phyloP scores from a whole-genome alignment of 2,329 filamentous ascomycete genomes.

The Taxawa tesnikishii region DNA sequence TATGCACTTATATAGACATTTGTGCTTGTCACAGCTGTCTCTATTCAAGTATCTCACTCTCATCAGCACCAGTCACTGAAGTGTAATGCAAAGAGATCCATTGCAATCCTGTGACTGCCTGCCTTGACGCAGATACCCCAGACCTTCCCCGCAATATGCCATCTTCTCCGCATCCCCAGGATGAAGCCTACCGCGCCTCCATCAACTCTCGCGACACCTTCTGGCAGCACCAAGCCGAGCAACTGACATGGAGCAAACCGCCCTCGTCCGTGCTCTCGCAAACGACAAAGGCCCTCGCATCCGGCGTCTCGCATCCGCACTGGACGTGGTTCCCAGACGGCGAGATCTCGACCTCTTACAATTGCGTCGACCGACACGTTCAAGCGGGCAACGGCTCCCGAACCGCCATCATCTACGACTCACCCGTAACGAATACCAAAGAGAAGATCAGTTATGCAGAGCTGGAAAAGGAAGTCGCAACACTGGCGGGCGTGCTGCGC shows the following conservation, averaged over 20 bases:
- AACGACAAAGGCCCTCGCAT: conserved; percentile 50
- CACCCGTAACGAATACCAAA: conserved; percentile 65
- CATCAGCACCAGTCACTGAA: too few species aligned
- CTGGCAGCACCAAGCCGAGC: conserved; percentile 40
- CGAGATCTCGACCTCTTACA: conserved; percentile 83
- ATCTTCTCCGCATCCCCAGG: conserved; percentile 19
- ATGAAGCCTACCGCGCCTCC: conserved; percentile 20
- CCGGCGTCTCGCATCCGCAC: conserved; percentile 53
- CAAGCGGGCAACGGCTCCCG: conserved; percentile 58
- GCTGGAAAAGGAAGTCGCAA: conserved; percentile 68
- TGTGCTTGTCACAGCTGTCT: too few species aligned
- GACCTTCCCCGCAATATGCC: conserved; percentile 7
- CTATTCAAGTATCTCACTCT: too few species aligned
- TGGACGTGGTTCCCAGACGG: conserved; percentile 90
- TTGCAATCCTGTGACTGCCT: too few species aligned
- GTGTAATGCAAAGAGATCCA: too few species aligned
- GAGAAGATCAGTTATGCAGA: conserved; percentile 62
- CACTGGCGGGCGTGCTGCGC: conserved; percentile 66
- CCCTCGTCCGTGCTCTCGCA: conserved; percentile 51
- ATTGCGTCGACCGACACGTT: conserved; percentile 86
- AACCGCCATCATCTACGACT: conserved; percentile 76
- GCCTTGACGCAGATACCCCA: not conserved
- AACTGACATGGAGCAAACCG: conserved; percentile 69
- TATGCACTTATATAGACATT: too few species aligned
- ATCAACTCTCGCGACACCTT: conserved; percentile 21